phyloP scores from a whole-genome alignment of 1,139 yeast genomes.

The Lodderomyces jiufengensis region DNA sequence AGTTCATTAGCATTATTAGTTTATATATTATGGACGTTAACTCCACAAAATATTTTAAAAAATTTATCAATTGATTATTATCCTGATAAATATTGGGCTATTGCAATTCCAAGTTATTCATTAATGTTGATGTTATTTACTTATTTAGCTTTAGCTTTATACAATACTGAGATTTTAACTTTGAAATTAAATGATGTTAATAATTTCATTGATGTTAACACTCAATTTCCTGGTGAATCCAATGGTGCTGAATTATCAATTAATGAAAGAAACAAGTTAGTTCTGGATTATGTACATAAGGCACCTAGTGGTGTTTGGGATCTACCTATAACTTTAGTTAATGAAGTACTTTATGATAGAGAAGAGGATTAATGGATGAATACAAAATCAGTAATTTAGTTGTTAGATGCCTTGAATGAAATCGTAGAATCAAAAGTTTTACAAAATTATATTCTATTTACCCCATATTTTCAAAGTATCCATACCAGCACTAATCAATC shows the following conservation, averaged over 20 bases:
- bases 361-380: conserved; percentile 7
- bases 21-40: conserved; percentile 67
- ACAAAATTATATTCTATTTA: no score
- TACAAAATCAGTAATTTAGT: no score
- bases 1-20: conserved; percentile 47
- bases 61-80: conserved; percentile 62
- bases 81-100: conserved; percentile 87
- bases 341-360: conserved; percentile 55
- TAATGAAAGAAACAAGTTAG: conserved; percentile 12
- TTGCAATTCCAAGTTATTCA: conserved; percentile 68
- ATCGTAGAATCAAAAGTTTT: no score
- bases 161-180: conserved; percentile 73
- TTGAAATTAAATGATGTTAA: conserved; percentile 54
- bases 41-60: conserved; percentile 56
- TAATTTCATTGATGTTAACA: conserved; percentile 65
- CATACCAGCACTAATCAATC: conserved; percentile 81
- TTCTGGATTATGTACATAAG: conserved; percentile 34
- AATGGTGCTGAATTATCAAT: conserved; percentile 2
- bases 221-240: conserved; percentile 42
- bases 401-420: no score
- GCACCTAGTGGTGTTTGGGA: conserved; percentile 86
- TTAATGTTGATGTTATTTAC: conserved; percentile 68
- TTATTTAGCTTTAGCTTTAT: conserved; percentile 66
- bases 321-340: conserved; percentile 68
- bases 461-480: conserved; percentile 74